Base-by-base conservation (phyloP, 805 yeast genomes). In the Pichia deserticola region DNA sequence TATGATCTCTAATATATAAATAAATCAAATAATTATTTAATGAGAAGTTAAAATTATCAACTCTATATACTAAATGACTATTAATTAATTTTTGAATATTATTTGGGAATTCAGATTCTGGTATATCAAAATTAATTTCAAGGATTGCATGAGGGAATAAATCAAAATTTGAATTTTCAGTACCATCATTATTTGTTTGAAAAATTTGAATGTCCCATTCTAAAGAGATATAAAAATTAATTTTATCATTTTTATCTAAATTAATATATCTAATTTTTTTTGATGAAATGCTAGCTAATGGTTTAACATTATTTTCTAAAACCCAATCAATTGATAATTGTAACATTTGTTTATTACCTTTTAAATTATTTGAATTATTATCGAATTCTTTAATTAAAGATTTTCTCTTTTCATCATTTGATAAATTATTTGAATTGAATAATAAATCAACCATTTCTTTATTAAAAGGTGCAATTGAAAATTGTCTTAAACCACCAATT, bases 61-160 rank as follows among this genome's bases (percentile, higher is more conserved):
- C 74, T 36, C 68, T 66, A 58, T 70, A 71, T 12, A 78, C 72
- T 20, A 81, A 60, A 58, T 78, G 81, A 5, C 82, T 75, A 28
- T 64, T 54, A 28, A 69, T 64, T 32, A 81, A 60, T 6, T 69
- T 64, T 39, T 58, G 58, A 7, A 81, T 57, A 57, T 69, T 62
- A 1, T 54, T 44, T 0, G 77, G 78, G n/a, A 67, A 53, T 5
- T 44, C 48, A 43, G 61, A 51, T 8, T 68, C 45, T 6, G 66
- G 57, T 1, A 68, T 68, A 36, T 70, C 71, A 67, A 77, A 77
- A 25, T 76, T 62, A 27, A 81, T 60, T 48, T 75, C 77, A 33
- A 81, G 61, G 0, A 77, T 66, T 0, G 79, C 70, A 56, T 76
- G 74, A 3, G 83, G 82, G 57, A 79, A 77, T 1, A 32, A 11